phyloP scores from a whole-genome alignment of 106 monocot genomes.

The Iris macrosiphon region DNA sequence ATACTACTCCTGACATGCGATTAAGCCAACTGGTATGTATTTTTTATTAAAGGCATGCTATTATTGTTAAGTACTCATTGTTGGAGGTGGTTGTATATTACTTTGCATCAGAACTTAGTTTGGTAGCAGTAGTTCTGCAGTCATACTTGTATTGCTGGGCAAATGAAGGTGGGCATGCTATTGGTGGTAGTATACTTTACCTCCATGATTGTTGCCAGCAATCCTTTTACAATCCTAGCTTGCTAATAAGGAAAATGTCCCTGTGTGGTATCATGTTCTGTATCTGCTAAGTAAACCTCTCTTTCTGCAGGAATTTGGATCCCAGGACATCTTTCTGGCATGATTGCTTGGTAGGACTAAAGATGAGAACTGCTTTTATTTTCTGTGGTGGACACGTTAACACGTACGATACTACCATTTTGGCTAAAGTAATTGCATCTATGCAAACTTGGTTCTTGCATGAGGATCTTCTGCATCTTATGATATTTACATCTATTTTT shows the following conservation, averaged over 20 bases:
- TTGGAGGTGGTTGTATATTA: no score
- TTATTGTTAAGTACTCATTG: neutral
- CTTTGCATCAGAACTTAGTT: neutral
- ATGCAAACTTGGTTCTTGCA: no score
- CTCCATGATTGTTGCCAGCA: neutral
- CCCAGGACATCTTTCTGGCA: conserved; percentile 68
- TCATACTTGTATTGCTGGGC: no score
- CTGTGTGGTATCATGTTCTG: no score
- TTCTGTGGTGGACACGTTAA: neutral
- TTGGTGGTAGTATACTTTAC: neutral
- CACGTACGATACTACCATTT: no score
- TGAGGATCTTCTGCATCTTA: no score
- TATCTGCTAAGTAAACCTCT: no score
- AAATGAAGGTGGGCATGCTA: neutral
- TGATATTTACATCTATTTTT: no score
- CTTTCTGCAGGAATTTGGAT: conserved; percentile 75
- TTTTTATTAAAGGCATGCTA: no score
- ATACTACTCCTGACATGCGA: conserved; percentile 52
- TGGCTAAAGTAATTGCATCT: no score
- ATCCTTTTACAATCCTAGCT: neutral
- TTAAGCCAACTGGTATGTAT: conserved; percentile 79
- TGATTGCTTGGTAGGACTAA: conserved; percentile 32
- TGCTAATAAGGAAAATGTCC: no score
- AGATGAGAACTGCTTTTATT: neutral
- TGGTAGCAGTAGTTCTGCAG: neutral